Base-by-base conservation (phyloP, 2,329 filamentous ascomycete species). In the Nectriaceae sp. region DNA sequence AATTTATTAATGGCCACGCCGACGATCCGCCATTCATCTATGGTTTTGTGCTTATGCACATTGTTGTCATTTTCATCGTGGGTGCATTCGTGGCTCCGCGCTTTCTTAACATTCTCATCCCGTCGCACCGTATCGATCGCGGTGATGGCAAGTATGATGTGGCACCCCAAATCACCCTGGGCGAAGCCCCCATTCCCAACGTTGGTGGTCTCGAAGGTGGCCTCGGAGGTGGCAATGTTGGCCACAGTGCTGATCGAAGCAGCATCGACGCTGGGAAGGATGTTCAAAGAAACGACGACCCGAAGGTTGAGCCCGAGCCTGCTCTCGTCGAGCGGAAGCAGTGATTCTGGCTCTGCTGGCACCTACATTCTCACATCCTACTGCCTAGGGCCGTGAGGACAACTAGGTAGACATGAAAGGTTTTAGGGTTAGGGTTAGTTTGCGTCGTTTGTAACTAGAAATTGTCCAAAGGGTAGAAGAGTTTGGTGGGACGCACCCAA, bases 21-120 rank as follows among this genome's bases (percentile, higher is more conserved):
- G 51, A 58, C 4, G 36, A 57, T 1, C 55, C 55, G 1, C 55
- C 55, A 2, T 57, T 46, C 5, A 20, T 57, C 42, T 57, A 57
- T 33, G 57, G 55, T 22, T 57, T 57, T 11, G 55, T 57, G 0
- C 52, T 57, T 2, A 57, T 57, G 55, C 55, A 57, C 18, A 15
- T 57, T 3, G 55, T 57, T 1, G 38, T 57, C 15, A 38, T 57
- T 0, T 55, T 57, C 5, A 57, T 57, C 6, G 18, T 57, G 1
- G 55, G 54, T 21, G 54, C 52, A 4, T 57, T 57, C 10, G 1
- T 57, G 0, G 54, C 21, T 0, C 55, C 55, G 0, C 49, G 55
- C 3, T 57, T 57, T 6, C 46, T 57, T 5, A 57, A 57, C 3
- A 5, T 55, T 3, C 43, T 57, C 33, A 47, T 57, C 2, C 55